These are phyloP conservation scores for Talinum fruticosum DNA, from an alignment of 148 eudicot species.

Conservation along the genomic window DNA sequence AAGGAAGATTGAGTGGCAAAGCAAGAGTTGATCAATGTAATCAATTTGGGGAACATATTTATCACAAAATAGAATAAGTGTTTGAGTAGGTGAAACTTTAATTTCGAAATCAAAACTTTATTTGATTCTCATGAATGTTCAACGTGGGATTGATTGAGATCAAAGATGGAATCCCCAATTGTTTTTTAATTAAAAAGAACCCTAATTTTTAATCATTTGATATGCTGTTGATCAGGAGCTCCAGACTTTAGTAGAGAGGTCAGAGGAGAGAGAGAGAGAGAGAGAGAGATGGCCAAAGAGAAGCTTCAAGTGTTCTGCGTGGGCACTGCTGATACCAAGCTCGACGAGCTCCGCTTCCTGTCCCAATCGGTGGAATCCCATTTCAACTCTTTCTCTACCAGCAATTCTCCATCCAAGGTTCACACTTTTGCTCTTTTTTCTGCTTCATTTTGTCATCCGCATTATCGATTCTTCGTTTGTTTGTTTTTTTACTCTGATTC, in stretches of 20 bases:
- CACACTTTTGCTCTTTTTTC: background rate
- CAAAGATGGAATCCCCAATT: background rate
- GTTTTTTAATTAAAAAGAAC: too few species aligned
- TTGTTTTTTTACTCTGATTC: background rate
- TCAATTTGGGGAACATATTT: too few species aligned
- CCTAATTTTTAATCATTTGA: background rate
- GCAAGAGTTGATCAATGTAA: too few species aligned
- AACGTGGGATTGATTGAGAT: background rate
- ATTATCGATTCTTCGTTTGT: background rate
- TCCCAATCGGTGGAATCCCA: constrained; percentile 56
- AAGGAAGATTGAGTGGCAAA: too few species aligned
- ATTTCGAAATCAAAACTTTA: background rate
- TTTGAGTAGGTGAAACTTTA: background rate
- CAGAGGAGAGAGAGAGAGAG: background rate
- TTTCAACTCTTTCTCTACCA: constrained; percentile 47
- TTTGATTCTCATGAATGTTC: background rate
- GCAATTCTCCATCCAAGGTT: constrained; percentile 46
- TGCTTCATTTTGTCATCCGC: background rate
- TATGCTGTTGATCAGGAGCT: background rate
- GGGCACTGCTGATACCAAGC: constrained; percentile 88
- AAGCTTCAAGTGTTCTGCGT: constrained; percentile 52
- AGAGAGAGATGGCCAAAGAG: constrained; percentile 29
- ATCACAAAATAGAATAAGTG: background rate
- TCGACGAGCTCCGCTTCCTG: constrained; percentile 69
- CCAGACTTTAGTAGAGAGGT: too few species aligned